Percentiles rank a stretch among this genome's conserved stretches.
Evolutionary conservation across 768 basidiomycete species (phyloP).

Genomic region (Rhizopogon sp.): DNA sequence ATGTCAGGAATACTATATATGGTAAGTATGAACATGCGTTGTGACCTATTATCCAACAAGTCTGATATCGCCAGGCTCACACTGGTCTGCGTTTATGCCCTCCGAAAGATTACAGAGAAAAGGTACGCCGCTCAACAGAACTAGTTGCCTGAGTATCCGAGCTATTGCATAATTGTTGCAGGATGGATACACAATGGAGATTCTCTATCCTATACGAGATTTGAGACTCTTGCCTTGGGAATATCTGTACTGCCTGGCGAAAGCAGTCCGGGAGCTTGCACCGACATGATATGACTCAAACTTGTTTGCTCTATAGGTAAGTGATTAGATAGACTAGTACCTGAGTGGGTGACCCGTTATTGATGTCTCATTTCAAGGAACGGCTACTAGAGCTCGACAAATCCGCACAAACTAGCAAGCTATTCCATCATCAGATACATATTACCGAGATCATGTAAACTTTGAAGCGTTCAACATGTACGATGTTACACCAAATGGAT

Average conservation of each 20-base stretch:
- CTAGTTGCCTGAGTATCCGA: background rate
- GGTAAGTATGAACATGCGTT: too few relatives aligned
- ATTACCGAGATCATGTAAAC: too few relatives aligned
- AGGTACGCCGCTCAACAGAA: slow-evolving; percentile 40
- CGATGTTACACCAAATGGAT: too few relatives aligned
- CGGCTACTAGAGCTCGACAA: background rate
- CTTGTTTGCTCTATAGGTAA: too few relatives aligned
- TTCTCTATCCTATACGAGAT: slow-evolving; percentile 3
- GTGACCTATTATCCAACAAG: too few relatives aligned
- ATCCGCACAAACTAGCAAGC: background rate
- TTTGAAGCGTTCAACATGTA: too few relatives aligned
- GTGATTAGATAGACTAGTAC: too few relatives aligned
- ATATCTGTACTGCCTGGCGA: slow-evolving; percentile 76
- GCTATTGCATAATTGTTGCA: slow-evolving; percentile 22
- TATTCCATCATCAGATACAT: background rate
- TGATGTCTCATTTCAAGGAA: background rate
- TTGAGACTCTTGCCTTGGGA: slow-evolving; percentile 44
- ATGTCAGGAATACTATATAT: too few relatives aligned
- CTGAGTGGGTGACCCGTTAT: too few relatives aligned
- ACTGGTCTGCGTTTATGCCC: background rate
- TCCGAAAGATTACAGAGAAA: slow-evolving; percentile 75
- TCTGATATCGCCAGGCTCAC: background rate
- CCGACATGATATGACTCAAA: too few relatives aligned
- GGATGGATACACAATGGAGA: slow-evolving; percentile 90
- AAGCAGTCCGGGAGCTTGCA: slow-evolving; percentile 68